phyloP scores from a whole-genome alignment of 2,329 filamentous ascomycete species.

The Hysterium pulicare region DNA sequence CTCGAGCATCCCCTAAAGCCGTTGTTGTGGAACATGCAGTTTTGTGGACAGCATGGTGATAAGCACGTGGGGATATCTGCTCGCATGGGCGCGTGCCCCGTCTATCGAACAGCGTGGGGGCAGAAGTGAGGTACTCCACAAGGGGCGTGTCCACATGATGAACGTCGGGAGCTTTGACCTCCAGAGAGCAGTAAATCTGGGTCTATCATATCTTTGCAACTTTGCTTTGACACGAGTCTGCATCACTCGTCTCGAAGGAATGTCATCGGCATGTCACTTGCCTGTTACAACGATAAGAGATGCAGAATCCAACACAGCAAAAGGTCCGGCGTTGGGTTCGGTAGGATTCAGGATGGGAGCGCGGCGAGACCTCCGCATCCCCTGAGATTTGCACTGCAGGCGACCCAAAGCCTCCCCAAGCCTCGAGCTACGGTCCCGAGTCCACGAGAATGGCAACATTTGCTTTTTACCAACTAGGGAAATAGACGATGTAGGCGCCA shows the following conservation, averaged over 20 bases:
- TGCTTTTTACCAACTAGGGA: slow-evolving; percentile 10
- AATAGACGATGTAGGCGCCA: slow-evolving; percentile 11
- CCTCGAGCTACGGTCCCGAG: slow-evolving; percentile 6
- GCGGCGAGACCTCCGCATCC: too few species aligned
- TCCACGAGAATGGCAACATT: slow-evolving; percentile 13
- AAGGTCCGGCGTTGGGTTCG: too few species aligned
- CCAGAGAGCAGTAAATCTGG: not conserved
- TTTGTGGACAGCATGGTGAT: slow-evolving; percentile 25
- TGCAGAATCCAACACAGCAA: too few species aligned
- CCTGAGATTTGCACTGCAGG: not conserved
- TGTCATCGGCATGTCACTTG: too few species aligned
- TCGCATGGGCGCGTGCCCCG: not conserved
- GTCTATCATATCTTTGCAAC: too few species aligned
- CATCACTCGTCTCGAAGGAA: slow-evolving; percentile 2
- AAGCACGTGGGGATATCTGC: slow-evolving; percentile 33
- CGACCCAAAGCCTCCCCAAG: not conserved
- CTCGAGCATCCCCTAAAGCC: not conserved
- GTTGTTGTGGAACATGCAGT: slow-evolving; percentile 7
- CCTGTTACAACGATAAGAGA: too few species aligned
- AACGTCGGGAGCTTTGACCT: not conserved
- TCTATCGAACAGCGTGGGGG: not conserved
- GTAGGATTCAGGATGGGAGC: too few species aligned
- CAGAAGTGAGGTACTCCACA: not conserved
- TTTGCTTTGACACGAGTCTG: not conserved
- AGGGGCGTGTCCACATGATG: not conserved